Base-by-base conservation (phyloP, 441 rosid genomes). In the Daphne laureola region DNA sequence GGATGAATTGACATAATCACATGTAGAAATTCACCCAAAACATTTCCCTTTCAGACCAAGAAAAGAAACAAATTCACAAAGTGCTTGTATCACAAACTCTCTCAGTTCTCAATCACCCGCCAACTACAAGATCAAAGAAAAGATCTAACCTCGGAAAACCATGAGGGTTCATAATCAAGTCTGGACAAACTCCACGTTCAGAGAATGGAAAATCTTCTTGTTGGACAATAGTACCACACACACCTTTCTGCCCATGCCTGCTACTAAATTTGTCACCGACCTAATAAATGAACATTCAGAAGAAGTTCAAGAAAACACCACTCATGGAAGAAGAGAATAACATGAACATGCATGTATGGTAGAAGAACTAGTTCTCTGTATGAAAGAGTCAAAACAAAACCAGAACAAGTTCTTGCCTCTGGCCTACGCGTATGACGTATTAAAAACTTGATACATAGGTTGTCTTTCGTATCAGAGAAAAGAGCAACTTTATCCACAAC, bases 231-330 rank as follows among this genome's bases (percentile, higher is more conserved):
- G 85, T 85, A 55, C 99, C 99, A 72, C 97, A 90, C 3, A 93
- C 96, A 78, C 97, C 95, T 76, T 93, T 90, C 68, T 90, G 96
- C 58, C 99, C 97, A 75, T 93, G 99, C 65, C 97, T 83, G 73
- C 96, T 90, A 75, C 97, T 93, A 60, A 93, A 93, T 66, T 90
- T 93, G 81, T 93, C 98, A 49, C 98, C 99, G 54, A 93, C 73
- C 98, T 92, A 56, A 48, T 14, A 53, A 56, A 69, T 46, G 38
- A 47, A 31, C 36, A 36, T 55, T 47, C 52, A 53, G 11, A 46
- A 49, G 38, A 49, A 21, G 25, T 21, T 21, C 55, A 49, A 55
- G 52, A 49, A 49, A 16, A 46, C 15, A 53, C 13, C 23, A 21
- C 15, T n/a, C 6, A 49, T 18, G n/a, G n/a, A 55, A 43, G 51